Evolutionary conservation across 345 rosid genomes (phyloP), one percentile per base, ranked within the genome.

Genomic region (Brassica napus): DNA sequence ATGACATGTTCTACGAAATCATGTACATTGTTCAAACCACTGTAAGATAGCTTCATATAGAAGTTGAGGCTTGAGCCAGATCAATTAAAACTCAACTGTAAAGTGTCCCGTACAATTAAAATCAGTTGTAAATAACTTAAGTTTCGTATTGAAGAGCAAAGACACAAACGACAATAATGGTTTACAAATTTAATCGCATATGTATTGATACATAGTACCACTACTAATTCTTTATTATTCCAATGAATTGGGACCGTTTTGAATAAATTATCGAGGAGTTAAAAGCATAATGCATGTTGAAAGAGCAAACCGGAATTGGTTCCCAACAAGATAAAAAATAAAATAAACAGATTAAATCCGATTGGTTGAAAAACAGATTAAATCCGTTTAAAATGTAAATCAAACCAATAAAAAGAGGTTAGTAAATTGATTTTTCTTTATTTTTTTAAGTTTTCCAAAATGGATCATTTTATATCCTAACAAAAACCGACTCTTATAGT

Each of bases 211-310:
- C 47, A 23, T 39, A 42, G 61, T 15, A 32, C 57, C 15, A 44
- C 4, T 15, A 63, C 26, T 35, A 28, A 62, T 66, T 58, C 3
- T 69, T 70, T 64, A 71, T 58, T 55, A 47, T 64, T 71, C 81
- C 72, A 63, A 64, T 64, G 44, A 54, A 55, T 0, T 64, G 47
- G 75, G 81, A 70, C 81, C 81, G 28, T n/a, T 77, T 54, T 71
- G 57, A 77, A 35, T 70, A 63, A 77, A 32, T 69, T 31, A 44
- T 28, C 31, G 31, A 28, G 31, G 49, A 42, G 11, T 42, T 12
- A 42, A 42, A 10, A 42, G 14, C 14, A 39, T 39, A 8, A 39
- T 39, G 11, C 44, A 42, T 42, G 49, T 42, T 10, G 14, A 42
- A 42, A 42, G 49, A 42, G 4, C 49, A 42, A 42, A 42, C 49